Base-by-base conservation (phyloP, 305 asterid species). In the Solanum hybrid region DNA sequence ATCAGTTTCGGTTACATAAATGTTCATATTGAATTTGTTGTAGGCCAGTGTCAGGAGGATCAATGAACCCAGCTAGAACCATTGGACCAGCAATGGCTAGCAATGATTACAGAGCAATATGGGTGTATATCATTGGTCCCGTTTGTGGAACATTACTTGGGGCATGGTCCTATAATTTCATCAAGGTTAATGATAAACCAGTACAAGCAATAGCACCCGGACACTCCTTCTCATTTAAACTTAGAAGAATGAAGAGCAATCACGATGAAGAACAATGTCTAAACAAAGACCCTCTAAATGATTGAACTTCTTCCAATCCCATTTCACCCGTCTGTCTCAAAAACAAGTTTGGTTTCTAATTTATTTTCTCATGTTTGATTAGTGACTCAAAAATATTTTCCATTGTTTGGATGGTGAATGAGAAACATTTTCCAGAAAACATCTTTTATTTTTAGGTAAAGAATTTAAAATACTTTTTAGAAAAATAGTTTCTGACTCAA, bases 81-180 rank as follows among this genome's bases (percentile, higher is more conserved):
- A 71, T 96, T n/a, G 98, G 98, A 3, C 98, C 98, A 6, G 98
- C 98, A 73, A 89, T 95, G 83, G 98, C 96, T 14, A 96, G 98
- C 91, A 69, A 90, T 64, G 92, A 95, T 87, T 95, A 92, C 91
- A 91, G 89, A 40, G 96, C 95, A 13, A 88, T 95, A 81, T 96
- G 98, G 98, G 94, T 94, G 3, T 96, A 96, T 69, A 6, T 94
- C 3, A 79, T 95, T 10, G 98, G 98, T 31, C 97, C 98, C 0
- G 90, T 94, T 33, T 92, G 92, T 37, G 98, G 98, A 88, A 95
- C 98, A 20, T 80, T 94, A 29, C 82, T 89, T 11, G 97, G 97
- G 22, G 97, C 98, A 6, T 94, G 94, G 95, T 83, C 97, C 87
- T 96, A 95, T 80, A 94, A 61, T 87, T 92, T 92, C 61, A 94